phyloP scores from a whole-genome alignment of 768 basidiomycete genomes.

The Leccinum broughii region DNA sequence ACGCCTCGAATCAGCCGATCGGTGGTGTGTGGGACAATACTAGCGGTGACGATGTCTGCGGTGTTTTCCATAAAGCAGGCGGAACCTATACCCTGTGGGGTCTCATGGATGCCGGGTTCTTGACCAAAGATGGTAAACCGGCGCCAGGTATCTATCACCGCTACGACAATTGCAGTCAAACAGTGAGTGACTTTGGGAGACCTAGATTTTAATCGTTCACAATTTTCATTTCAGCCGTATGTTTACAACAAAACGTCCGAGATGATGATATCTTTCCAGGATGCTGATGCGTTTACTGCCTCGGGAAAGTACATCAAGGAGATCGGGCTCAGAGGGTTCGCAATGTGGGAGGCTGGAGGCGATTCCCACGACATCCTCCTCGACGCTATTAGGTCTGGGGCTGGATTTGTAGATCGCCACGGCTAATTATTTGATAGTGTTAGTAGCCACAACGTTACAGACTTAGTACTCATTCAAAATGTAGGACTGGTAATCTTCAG shows the following conservation, averaged over 20 bases:
- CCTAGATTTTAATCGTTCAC: background rate
- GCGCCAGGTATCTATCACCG: slow-evolving; percentile 50
- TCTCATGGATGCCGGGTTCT: slow-evolving; percentile 55
- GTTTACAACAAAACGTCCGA: slow-evolving; percentile 58
- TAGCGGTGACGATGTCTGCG: slow-evolving; percentile 55
- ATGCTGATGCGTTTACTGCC: slow-evolving; percentile 54
- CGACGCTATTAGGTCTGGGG: slow-evolving; percentile 45
- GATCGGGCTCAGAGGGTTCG: slow-evolving; percentile 60
- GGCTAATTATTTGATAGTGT: background rate
- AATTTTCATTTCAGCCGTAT: slow-evolving; percentile 48
- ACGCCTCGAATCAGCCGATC: slow-evolving; percentile 41
- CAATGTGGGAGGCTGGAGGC: slow-evolving; percentile 72
- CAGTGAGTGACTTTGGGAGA: slow-evolving; percentile 44
- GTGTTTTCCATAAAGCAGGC: slow-evolving; percentile 42
- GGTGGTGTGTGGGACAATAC: slow-evolving; percentile 59
- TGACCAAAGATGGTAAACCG: slow-evolving; percentile 33
- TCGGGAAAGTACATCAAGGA: slow-evolving; percentile 63
- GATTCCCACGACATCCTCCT: slow-evolving; percentile 63
- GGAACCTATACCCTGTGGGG: slow-evolving; percentile 65
- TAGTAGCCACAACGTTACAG: background rate
- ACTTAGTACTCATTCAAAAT: background rate
- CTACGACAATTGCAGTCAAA: slow-evolving; percentile 72
- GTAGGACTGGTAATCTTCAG: background rate
- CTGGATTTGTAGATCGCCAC: slow-evolving; percentile 1
- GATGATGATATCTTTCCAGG: slow-evolving; percentile 67